These are phyloP conservation scores for Ophiostoma populinum DNA, from an alignment of 2,329 filamentous ascomycete genomes.

Conservation along the genomic window DNA sequence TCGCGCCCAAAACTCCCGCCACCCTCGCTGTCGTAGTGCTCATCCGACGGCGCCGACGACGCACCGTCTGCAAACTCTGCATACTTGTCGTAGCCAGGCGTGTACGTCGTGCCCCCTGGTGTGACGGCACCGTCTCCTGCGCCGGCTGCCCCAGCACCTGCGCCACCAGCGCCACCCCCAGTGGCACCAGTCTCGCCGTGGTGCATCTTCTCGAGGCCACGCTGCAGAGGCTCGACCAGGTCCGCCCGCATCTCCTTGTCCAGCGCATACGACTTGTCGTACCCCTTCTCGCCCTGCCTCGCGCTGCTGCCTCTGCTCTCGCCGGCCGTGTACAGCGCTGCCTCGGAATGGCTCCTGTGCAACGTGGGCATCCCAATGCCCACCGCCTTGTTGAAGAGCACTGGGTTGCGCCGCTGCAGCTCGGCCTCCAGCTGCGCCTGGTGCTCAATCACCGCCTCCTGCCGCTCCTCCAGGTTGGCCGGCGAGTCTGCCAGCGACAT, in stretches of 20 bases:
- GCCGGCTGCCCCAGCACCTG: not conserved
- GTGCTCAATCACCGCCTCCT: constrained; percentile 23
- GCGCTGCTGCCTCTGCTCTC: constrained; percentile 4
- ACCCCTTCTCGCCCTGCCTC: no score
- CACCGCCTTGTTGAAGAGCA: constrained; percentile 27
- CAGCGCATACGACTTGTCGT: constrained; percentile 8
- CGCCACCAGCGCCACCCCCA: not conserved
- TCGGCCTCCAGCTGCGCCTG: constrained; percentile 32
- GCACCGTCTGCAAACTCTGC: constrained; percentile 6
- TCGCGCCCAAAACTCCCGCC: constrained; percentile 26
- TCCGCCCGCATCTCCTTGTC: constrained; percentile 13
- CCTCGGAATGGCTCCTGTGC: not conserved
- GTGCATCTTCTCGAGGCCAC: constrained; percentile 19
- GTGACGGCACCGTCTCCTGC: no score
- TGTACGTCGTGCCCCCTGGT: not conserved
- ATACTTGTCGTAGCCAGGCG: constrained; percentile 12
- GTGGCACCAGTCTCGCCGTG: constrained; percentile 2
- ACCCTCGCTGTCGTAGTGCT: constrained; percentile 19
- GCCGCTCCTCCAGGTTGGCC: constrained; percentile 22
- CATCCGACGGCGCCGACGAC: constrained; percentile 2
- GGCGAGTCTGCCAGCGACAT: constrained; percentile 21
- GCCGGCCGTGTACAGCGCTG: not conserved
- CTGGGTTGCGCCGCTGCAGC: constrained; percentile 27
- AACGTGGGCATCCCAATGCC: constrained; percentile 16
- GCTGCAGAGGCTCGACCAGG: constrained; percentile 17